Conservation (phyloP, 192 early-diverging fungal genomes). For the Backusella mclennaniae region DNA sequence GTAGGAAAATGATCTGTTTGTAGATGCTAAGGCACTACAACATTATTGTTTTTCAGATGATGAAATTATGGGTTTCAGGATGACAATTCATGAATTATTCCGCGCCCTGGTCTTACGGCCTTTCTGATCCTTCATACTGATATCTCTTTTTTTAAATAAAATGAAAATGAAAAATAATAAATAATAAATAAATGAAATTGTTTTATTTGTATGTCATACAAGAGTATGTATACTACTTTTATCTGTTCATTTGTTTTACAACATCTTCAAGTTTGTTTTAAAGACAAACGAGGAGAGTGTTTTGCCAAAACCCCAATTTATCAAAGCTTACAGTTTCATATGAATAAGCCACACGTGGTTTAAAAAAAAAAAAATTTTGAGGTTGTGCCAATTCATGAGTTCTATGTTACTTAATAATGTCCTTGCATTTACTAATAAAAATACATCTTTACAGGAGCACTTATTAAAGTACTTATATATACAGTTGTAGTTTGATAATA, state of each 20-base stretch:
- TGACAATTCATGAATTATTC: constrained; percentile 10
- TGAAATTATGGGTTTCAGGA: constrained; percentile 18
- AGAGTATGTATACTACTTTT: too few relatives aligned
- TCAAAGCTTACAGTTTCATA: not conserved
- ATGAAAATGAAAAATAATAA: constrained; percentile 12
- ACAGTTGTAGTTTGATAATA: too few relatives aligned
- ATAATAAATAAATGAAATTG: not conserved
- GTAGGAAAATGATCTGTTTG: constrained; percentile 22
- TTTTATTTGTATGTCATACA: not conserved
- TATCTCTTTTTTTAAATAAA: not conserved
- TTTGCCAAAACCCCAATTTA: not conserved
- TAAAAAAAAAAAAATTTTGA: too few relatives aligned
- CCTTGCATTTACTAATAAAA: too few relatives aligned
- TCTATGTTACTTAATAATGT: too few relatives aligned
- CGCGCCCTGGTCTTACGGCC: constrained; percentile 1
- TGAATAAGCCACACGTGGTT: not conserved
- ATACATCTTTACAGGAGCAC: too few relatives aligned
- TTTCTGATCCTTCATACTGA: constrained; percentile 11
- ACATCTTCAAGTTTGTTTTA: not conserved
- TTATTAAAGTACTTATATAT: too few relatives aligned
- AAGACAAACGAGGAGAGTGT: not conserved
- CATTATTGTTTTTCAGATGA: constrained; percentile 18
- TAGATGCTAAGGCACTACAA: constrained; percentile 9
- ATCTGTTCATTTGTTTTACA: not conserved
- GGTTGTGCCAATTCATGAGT: too few relatives aligned